Evolutionary conservation across 768 basidiomycete species (phyloP).

Genomic region (Boletus subcaerulescens): DNA sequence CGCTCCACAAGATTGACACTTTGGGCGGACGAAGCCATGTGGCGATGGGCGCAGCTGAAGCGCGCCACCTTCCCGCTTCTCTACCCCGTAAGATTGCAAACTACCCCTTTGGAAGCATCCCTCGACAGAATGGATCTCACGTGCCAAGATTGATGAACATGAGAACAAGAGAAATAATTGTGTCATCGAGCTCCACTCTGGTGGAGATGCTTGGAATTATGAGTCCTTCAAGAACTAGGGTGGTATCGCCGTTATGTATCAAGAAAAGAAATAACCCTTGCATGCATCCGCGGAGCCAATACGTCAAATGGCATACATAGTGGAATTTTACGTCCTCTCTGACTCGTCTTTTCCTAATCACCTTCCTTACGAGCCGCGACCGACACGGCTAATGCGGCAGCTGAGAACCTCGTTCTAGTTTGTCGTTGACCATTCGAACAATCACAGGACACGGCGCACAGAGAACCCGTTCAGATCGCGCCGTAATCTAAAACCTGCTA

Average conservation of each 20-base stretch:
- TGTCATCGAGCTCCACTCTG: not conserved
- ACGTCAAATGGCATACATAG: not conserved
- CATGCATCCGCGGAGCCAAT: not conserved
- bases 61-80: not conserved
- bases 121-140: conserved; percentile 2
- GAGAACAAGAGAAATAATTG: not conserved
- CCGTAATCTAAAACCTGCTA: conserved; percentile 38
- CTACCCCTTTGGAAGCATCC: not conserved
- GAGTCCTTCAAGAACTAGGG: not conserved
- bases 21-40: not conserved
- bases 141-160: not conserved
- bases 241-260: not conserved
- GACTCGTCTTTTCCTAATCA: not conserved
- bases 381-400: conserved; percentile 18
- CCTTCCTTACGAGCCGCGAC: conserved; percentile 5
- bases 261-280: not conserved
- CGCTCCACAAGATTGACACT: conserved; percentile 20
- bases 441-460: conserved; percentile 30
- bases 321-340: not conserved
- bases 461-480: conserved; percentile 24
- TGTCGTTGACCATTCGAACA: conserved; percentile 31
- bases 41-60: too few species aligned
- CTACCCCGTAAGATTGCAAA: not conserved
- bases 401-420: conserved; percentile 26
- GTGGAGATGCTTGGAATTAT: not conserved